Evolutionary conservation across 768 basidiomycete genomes (phyloP).

Genomic region (Albatrellus ellisii): DNA sequence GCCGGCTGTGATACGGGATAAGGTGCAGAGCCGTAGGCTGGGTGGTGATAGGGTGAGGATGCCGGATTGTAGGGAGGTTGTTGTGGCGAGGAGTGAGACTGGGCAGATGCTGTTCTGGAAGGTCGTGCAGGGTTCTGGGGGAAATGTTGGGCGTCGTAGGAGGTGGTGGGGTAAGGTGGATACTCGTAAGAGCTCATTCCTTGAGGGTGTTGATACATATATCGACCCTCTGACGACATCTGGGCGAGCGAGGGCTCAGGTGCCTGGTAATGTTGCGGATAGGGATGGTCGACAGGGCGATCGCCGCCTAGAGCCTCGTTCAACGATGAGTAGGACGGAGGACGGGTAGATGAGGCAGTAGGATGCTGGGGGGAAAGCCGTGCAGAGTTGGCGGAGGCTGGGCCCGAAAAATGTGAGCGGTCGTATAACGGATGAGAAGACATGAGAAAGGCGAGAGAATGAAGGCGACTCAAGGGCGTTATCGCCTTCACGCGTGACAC

Average conservation of each 20-base stretch:
- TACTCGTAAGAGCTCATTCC: constrained; percentile 38
- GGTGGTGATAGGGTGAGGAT: constrained; percentile 12
- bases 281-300: constrained; percentile 6
- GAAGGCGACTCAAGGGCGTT: background rate
- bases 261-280: constrained; percentile 8
- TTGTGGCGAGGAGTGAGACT: constrained; percentile 19
- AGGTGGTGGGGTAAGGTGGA: constrained; percentile 24
- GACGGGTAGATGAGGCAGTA: constrained; percentile 10
- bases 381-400: constrained; percentile 9
- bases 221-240: constrained; percentile 41
- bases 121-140: constrained; percentile 16
- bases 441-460: constrained; percentile 2
- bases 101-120: constrained; percentile 16
- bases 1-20: constrained; percentile 8
- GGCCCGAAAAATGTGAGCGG: constrained; percentile 9
- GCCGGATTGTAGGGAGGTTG: constrained; percentile 15
- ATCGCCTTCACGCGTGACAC: constrained; percentile 11
- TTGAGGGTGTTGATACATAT: constrained; percentile 39
- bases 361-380: constrained; percentile 6
- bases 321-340: constrained; percentile 14
- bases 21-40: constrained; percentile 12
- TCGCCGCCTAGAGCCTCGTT: constrained; percentile 14
- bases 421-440: constrained; percentile 6
- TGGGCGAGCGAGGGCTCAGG: constrained; percentile 8
- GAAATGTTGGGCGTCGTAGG: constrained; percentile 20